phyloP scores from a whole-genome alignment of 2,329 filamentous ascomycete genomes.

The Apiospora sp. region DNA sequence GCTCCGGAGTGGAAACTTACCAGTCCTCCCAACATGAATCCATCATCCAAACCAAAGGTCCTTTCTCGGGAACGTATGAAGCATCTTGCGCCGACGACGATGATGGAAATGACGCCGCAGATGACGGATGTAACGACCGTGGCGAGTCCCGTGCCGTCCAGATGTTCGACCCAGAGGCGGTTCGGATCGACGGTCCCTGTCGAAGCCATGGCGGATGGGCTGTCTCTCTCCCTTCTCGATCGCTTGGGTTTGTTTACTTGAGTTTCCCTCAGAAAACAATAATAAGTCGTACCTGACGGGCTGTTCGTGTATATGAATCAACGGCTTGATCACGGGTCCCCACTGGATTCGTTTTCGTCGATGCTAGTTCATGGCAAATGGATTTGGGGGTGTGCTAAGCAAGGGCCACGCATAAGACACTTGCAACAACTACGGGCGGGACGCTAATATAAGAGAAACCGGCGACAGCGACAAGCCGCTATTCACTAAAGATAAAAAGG shows the following conservation, averaged over 20 bases:
- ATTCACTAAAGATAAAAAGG: background rate
- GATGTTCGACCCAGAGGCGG: slow-evolving; percentile 22
- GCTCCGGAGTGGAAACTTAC: slow-evolving; percentile 23
- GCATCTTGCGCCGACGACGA: slow-evolving; percentile 26
- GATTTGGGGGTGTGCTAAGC: background rate
- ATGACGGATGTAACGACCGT: slow-evolving; percentile 27
- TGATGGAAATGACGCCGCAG: slow-evolving; percentile 27
- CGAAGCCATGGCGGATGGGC: background rate
- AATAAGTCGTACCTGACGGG: background rate
- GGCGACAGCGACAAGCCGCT: background rate
- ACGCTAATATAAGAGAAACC: background rate
- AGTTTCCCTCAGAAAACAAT: background rate
- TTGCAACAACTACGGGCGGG: background rate
- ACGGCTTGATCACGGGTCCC: background rate
- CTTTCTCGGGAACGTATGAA: slow-evolving; percentile 26
- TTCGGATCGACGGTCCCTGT: slow-evolving; percentile 25
- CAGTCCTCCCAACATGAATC: slow-evolving; percentile 29
- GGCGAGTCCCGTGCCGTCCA: slow-evolving; percentile 27
- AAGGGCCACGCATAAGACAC: background rate
- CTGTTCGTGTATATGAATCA: background rate
- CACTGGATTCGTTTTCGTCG: background rate
- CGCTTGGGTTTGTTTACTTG: background rate
- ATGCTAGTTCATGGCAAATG: slow-evolving; percentile 1
- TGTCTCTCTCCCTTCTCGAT: background rate
- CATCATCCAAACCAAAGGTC: slow-evolving; percentile 29